A percentile compares a stretch with the other conserved stretches of the same genome.
phyloP scores from a whole-genome alignment of 202 grass and related monocot genomes.

The Tripidium arundinaceum region DNA sequence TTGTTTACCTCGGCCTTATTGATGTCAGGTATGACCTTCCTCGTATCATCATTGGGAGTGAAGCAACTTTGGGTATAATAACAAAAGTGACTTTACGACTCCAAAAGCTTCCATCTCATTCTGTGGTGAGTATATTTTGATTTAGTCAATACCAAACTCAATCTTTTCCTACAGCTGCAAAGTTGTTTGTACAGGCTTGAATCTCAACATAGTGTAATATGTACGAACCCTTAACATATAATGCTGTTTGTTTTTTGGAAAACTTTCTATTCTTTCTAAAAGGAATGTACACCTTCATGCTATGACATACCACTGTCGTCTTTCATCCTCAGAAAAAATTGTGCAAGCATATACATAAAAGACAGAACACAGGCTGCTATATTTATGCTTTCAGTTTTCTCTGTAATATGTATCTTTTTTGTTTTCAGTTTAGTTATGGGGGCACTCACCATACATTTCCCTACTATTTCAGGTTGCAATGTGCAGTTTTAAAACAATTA shows the following conservation, averaged over 20 bases:
- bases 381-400: not conserved
- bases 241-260: not conserved
- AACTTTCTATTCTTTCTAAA: not conserved
- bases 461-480: conserved; percentile 75
- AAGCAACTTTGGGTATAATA: conserved; percentile 94
- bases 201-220: not conserved
- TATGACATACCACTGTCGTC: not conserved
- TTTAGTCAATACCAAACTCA: conserved; percentile 3
- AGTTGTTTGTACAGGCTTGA: not conserved
- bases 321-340: conserved; percentile 26
- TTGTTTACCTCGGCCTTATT: conserved; percentile 12
- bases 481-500: conserved; percentile 92
- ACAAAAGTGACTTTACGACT: conserved; percentile 95
- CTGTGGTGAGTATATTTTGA: conserved; percentile 56
- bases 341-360: not conserved
- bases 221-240: not conserved
- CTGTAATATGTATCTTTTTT: not conserved
- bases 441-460: not conserved
- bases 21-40: conserved; percentile 81
- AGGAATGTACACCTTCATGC: not conserved
- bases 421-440: conserved; percentile 27
- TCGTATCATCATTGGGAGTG: conserved; percentile 92
- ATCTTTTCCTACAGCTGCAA: not conserved
- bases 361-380: not conserved
- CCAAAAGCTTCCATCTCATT: conserved; percentile 91